Evolutionary conservation across 83 land plant species (phyloP).

Genomic region (Picea abies): DNA sequence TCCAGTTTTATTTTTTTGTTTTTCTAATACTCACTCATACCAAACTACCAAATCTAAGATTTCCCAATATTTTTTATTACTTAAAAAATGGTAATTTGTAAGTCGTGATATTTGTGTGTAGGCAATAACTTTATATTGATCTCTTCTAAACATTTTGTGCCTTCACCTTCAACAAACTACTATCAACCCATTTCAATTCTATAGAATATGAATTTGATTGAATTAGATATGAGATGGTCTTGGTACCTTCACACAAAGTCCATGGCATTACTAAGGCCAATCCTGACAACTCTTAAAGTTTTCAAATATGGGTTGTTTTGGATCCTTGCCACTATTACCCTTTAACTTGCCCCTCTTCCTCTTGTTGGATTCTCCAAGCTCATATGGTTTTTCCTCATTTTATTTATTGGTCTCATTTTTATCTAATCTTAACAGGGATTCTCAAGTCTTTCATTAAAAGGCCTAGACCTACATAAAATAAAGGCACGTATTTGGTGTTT

Average conservation of each 20-base stretch:
- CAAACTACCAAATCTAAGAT: no score
- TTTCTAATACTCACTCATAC: no score
- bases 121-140: no score
- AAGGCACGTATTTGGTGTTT: constrained; percentile 54
- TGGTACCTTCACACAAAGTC: constrained; percentile 35
- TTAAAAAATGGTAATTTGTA: no score
- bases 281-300: constrained; percentile 62
- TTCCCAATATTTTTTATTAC: no score
- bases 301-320: constrained; percentile 87
- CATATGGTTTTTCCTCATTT: constrained; percentile 35
- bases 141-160: no score
- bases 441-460: constrained; percentile 63
- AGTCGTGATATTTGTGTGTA: no score
- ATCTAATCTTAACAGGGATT: constrained; percentile 61
- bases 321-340: constrained; percentile 56
- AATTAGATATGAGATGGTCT: constrained; percentile 37
- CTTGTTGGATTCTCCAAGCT: constrained; percentile 14
- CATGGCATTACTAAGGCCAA: constrained; percentile 37
- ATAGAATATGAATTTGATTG: neutral
- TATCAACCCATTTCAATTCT: no score
- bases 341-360: constrained; percentile 43
- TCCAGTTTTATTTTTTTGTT: no score
- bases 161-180: no score
- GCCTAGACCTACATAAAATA: constrained; percentile 84
- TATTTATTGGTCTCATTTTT: constrained; percentile 66